Evolutionary conservation across 352 stramenopile genomes (phyloP).

Genomic region (Globisporangium spinosum): DNA sequence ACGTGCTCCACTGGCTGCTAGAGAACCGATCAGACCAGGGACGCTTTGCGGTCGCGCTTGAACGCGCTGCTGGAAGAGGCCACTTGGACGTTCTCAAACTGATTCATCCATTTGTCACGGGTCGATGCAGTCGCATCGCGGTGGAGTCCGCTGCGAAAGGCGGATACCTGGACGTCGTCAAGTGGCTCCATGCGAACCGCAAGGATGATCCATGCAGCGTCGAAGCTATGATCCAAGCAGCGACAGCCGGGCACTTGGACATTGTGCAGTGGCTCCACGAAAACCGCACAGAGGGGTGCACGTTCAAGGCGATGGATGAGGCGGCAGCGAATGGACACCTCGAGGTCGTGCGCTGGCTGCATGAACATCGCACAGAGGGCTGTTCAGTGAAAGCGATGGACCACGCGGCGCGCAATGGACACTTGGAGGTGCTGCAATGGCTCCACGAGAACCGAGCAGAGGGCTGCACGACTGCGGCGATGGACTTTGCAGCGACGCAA

Average conservation of each 20-base stretch:
- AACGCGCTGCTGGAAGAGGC: neutral
- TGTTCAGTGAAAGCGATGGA: too few species aligned
- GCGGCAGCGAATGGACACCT: too few species aligned
- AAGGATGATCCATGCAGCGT: too few species aligned
- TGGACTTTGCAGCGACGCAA: constrained; percentile 10
- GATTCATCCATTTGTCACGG: neutral
- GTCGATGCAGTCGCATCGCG: neutral
- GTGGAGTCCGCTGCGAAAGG: too few species aligned
- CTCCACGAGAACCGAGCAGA: constrained; percentile 18
- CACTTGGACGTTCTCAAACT: neutral
- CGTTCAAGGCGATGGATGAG: constrained; percentile 16
- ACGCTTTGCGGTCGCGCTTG: neutral
- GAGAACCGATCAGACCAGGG: neutral
- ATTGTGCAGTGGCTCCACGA: too few species aligned
- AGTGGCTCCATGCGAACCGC: neutral
- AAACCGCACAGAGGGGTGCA: neutral
- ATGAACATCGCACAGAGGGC: too few species aligned
- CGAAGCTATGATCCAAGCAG: too few species aligned
- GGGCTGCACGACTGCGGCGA: neutral
- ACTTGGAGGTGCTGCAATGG: constrained; percentile 25
- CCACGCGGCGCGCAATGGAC: constrained; percentile 10
- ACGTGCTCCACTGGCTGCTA: neutral
- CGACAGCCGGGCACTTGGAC: too few species aligned
- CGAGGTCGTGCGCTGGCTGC: too few species aligned
- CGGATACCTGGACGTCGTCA: neutral